These are phyloP conservation scores for Oryza officinalis DNA, from an alignment of 176 grass and related monocot species.

Conservation along the genomic window DNA sequence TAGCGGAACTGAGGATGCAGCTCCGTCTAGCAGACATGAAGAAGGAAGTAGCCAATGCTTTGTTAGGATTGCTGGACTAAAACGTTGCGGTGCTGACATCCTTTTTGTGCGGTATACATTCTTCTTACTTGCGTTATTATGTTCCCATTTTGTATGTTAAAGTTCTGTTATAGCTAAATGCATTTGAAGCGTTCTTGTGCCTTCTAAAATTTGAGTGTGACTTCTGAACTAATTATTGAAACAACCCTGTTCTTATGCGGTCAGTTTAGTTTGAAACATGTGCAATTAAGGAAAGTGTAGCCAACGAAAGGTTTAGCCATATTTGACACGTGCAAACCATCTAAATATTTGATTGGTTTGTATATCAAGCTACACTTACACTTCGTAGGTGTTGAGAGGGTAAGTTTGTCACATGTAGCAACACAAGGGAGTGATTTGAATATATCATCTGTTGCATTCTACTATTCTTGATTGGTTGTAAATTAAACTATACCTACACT, in stretches of 20 bases:
- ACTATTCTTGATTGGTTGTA: constrained; percentile 10
- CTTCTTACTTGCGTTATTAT: constrained; percentile 11
- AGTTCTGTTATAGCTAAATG: background rate
- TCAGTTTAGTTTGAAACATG: background rate
- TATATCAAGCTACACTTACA: constrained; percentile 4
- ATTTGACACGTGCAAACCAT: background rate
- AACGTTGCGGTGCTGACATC: background rate
- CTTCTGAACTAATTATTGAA: background rate
- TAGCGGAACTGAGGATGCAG: background rate
- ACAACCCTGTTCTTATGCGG: background rate
- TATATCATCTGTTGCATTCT: constrained; percentile 16
- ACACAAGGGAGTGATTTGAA: background rate
- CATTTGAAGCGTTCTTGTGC: background rate
- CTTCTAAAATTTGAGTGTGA: background rate
- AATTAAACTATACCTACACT: background rate
- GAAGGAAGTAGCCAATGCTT: constrained; percentile 27
- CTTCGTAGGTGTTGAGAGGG: background rate
- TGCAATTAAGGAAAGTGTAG: background rate
- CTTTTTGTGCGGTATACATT: constrained; percentile 30
- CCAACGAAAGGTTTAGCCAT: background rate
- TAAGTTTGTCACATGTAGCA: background rate
- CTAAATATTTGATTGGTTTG: constrained; percentile 13
- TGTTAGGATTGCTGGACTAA: constrained; percentile 17
- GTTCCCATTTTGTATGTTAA: background rate
- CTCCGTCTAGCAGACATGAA: background rate